Evolutionary conservation across 495 filamentous ascomycete genomes (phyloP).

Genomic region (Lentithecium fluviatile): DNA sequence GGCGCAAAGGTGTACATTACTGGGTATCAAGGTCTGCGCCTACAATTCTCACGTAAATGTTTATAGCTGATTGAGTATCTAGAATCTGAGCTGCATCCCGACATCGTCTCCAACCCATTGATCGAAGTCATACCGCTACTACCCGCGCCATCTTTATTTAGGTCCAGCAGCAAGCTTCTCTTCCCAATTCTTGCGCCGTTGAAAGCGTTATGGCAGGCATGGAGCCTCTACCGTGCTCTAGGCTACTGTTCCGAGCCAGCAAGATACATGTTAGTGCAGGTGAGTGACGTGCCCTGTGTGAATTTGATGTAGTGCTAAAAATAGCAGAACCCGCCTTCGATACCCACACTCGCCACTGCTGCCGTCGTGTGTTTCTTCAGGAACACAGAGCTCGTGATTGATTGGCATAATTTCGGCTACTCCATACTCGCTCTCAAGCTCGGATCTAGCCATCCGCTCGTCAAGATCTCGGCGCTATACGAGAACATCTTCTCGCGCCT

Average conservation of each 20-base stretch:
- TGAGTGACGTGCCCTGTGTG: conserved; percentile 35
- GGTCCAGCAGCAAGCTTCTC: conserved; percentile 66
- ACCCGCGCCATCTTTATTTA: conserved; percentile 59
- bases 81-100: conserved; percentile 74
- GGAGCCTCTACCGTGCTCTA: conserved; percentile 65
- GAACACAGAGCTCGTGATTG: conserved; percentile 78
- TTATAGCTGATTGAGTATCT: neutral
- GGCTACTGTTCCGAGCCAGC: conserved; percentile 69
- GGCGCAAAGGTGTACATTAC: conserved; percentile 80
- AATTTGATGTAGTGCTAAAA: neutral
- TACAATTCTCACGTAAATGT: neutral
- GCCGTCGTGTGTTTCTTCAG: conserved; percentile 71
- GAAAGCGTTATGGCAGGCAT: conserved; percentile 82
- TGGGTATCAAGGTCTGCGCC: conserved; percentile 71
- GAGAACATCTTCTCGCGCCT: conserved; percentile 67
- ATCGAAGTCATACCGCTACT: conserved; percentile 68
- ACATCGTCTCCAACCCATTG: conserved; percentile 60
- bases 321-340: conserved; percentile 84
- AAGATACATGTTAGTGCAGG: conserved; percentile 79
- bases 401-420: conserved; percentile 99
- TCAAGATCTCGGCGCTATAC: conserved; percentile 70
- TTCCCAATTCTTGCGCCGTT: conserved; percentile 79
- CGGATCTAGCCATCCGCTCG: conserved; percentile 65
- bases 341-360: conserved; percentile 80
- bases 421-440: conserved; percentile 80